phyloP scores from a whole-genome alignment of 495 filamentous ascomycete genomes.

The Aspergillus olivimuriae region DNA sequence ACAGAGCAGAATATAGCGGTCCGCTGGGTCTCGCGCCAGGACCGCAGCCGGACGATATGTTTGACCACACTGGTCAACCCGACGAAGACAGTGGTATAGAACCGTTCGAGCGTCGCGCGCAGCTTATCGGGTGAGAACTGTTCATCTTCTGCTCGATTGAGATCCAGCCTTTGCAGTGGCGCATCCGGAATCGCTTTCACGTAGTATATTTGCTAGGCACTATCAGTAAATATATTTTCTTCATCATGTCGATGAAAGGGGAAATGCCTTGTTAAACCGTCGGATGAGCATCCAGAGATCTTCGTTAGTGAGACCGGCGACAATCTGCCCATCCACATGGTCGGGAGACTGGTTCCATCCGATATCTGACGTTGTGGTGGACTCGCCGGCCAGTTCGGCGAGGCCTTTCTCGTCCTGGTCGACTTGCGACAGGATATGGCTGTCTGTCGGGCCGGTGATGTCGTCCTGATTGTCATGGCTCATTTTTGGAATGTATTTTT shows the following conservation, averaged over 20 bases:
- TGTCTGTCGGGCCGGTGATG: constrained; percentile 27
- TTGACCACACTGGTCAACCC: constrained; percentile 60
- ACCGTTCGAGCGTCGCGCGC: constrained; percentile 69
- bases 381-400: constrained; percentile 34
- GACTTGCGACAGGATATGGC: constrained; percentile 34
- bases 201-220: constrained; percentile 74
- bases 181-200: constrained; percentile 59
- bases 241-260: neutral
- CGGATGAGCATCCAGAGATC: constrained; percentile 76
- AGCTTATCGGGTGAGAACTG: constrained; percentile 85
- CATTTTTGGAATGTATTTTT: too few species aligned
- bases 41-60: constrained; percentile 70
- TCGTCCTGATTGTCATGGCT: neutral
- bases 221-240: constrained; percentile 8
- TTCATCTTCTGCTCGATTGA: constrained; percentile 75
- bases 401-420: constrained; percentile 37
- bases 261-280: constrained; percentile 72
- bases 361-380: constrained; percentile 51
- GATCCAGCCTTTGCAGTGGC: constrained; percentile 59
- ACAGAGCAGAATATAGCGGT: constrained; percentile 63
- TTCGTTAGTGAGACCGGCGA: constrained; percentile 65
- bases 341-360: constrained; percentile 63
- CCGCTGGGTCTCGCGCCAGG: constrained; percentile 67
- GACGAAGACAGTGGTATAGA: constrained; percentile 78
- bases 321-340: constrained; percentile 52